These are phyloP conservation scores for Epichloe elymi DNA, from an alignment of 2,329 filamentous ascomycete genomes.

Conservation along the genomic window DNA sequence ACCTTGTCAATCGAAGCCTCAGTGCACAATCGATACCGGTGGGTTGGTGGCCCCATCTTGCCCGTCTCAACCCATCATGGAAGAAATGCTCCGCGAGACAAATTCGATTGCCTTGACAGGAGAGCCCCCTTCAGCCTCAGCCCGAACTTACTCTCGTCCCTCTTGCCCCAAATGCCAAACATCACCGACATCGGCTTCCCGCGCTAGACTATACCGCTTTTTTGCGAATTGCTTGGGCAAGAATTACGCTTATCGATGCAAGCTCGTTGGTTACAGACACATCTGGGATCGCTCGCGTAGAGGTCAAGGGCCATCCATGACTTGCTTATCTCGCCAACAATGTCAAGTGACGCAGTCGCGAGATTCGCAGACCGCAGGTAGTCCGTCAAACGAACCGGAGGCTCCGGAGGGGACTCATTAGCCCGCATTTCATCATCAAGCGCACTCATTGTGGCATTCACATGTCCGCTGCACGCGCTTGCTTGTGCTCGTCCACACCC, in stretches of 20 bases:
- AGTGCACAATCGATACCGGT: constrained; percentile 3
- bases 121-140: too few relatives aligned
- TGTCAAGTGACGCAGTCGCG: not conserved
- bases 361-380: too few relatives aligned
- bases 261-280: not conserved
- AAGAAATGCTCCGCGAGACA: constrained; percentile 6
- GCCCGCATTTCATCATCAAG: too few relatives aligned
- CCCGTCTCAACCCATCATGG: not conserved
- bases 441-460: not conserved
- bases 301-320: not conserved
- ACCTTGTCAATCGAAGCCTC: constrained; percentile 1
- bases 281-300: not conserved
- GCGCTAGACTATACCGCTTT: not conserved
- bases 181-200: not conserved
- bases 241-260: not conserved
- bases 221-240: not conserved
- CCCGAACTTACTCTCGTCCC: too few relatives aligned
- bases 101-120: not conserved
- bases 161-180: too few relatives aligned
- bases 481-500: not conserved
- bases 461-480: not conserved
- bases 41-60: too few relatives aligned
- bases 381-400: not conserved
- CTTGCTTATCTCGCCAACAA: too few relatives aligned
- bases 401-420: not conserved